phyloP scores from a whole-genome alignment of 495 filamentous ascomycete species.

The Xylaria nigripes region DNA sequence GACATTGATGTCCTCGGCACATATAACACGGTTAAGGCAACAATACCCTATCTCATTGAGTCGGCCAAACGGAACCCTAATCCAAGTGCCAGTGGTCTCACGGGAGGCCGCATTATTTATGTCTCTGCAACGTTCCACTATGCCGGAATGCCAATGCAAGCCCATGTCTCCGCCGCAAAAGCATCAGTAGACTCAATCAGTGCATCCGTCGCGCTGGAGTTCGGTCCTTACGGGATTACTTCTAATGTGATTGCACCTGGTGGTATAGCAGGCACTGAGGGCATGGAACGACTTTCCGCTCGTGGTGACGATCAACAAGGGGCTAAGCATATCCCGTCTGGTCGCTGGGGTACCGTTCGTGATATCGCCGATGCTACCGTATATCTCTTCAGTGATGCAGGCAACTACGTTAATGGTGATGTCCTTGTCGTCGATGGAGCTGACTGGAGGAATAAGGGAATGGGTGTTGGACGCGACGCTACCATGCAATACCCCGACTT shows the following conservation, averaged over 20 bases:
- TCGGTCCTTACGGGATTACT: conserved; percentile 80
- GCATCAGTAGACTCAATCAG: conserved; percentile 81
- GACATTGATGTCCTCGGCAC: conserved; percentile 93
- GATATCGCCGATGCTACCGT: conserved; percentile 93
- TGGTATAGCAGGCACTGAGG: conserved; percentile 60
- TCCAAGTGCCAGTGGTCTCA: conserved; percentile 37
- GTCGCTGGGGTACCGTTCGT: conserved; percentile 66
- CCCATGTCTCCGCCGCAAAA: conserved; percentile 83
- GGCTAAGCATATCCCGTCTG: conserved; percentile 49
- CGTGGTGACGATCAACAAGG: conserved; percentile 27
- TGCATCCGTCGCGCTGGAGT: conserved; percentile 68
- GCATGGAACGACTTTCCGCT: conserved; percentile 46
- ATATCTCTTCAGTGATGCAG: conserved; percentile 73
- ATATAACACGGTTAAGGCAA: conserved; percentile 91
- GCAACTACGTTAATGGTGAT: conserved; percentile 74
- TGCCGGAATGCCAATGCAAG: conserved; percentile 70
- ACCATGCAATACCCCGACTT: conserved; percentile 41
- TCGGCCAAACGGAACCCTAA: conserved; percentile 57
- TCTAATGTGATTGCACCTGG: conserved; percentile 82
- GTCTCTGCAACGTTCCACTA: conserved; percentile 88
- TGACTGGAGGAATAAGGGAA: conserved; percentile 51
- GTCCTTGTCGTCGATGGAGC: conserved; percentile 74
- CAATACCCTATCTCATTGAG: conserved; percentile 64
- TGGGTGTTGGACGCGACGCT: conserved; percentile 37
- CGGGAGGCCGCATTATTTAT: conserved; percentile 81